Evolutionary conservation across 1,284 basidiomycete genomes (phyloP), one percentile per base, ranked within the genome.

Genomic region (Tylopilus sp.): DNA sequence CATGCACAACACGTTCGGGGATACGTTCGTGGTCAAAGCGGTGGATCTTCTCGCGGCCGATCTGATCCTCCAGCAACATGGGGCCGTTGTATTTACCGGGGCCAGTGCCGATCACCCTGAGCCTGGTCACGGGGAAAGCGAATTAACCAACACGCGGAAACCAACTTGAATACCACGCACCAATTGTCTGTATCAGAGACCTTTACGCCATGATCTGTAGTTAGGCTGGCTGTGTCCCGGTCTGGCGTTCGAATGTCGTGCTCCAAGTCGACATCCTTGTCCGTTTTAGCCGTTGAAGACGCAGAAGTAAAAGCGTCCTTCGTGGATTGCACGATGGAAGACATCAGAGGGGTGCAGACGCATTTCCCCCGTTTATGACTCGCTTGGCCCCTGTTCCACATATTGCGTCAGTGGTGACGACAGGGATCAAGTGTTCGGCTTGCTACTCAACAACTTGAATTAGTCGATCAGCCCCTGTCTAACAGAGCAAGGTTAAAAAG

Each of bases 11-110:
- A 41, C 80, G 83, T 72, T 87, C 88, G n/a, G 88, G 89, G 50
- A 92, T 91, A 35, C 88, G 83, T 65, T 91, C 89, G 60, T 90
- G 88, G 64, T 89, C 87, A 60, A 91, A 91, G 28, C 83, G 77
- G 48, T 80, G 78, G 30, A 89, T 80, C 68, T 89, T 87, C 69
- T 87, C 83, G 56, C 83, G 75, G 1, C 73, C 78, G 54, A 83
- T 74, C 52, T 84, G 81, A 59, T 86, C 84, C 60, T 87, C 85
- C 14, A 86, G 75, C 2, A 86, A 69, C 44, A 73, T 72, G 3
- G 83, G 78, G 0, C 82, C 84, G 3, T 71, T 62, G 41, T 60
- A 54, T 20, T 65, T 55, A 18, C 74, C 77, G 18, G 50, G 15
- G 47, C 76, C 64, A 6, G 72, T 62, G 10, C 63, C 53, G 37